Evolutionary conservation across 257 asterid genomes (phyloP).

Genomic region (Nicotiana benthamiana): DNA sequence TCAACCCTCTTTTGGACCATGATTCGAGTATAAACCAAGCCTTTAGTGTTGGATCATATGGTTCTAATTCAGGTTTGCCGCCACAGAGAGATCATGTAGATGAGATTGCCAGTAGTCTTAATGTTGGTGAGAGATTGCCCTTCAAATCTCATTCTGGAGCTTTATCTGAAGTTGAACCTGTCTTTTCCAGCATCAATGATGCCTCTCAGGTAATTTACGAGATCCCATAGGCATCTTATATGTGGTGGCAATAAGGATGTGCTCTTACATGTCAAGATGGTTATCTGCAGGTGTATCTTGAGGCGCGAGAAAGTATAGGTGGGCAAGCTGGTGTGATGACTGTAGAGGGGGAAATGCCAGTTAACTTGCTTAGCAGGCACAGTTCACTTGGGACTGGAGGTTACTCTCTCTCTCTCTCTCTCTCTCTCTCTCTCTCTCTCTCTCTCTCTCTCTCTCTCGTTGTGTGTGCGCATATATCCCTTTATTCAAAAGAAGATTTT

Average conservation of each 20-base stretch:
- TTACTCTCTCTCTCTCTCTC: neutral
- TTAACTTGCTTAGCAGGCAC: slow-evolving; percentile 4
- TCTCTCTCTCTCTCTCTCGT: neutral
- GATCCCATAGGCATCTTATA: neutral
- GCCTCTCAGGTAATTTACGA: slow-evolving; percentile 44
- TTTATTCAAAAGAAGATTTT: neutral
- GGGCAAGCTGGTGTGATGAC: slow-evolving; percentile 3
- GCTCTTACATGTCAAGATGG: neutral
- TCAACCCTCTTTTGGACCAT: slow-evolving; percentile 38
- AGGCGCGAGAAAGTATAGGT: neutral
- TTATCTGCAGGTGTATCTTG: neutral
- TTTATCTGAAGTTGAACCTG: slow-evolving; percentile 29
- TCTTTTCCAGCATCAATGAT: slow-evolving; percentile 30
- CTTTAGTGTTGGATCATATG: slow-evolving; percentile 44
- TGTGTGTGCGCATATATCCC: neutral
- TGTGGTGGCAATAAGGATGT: neutral
- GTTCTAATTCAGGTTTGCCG: slow-evolving; percentile 49
- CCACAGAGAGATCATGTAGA: slow-evolving; percentile 36
- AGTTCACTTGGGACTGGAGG: slow-evolving; percentile 9
- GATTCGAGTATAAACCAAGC: slow-evolving; percentile 41
- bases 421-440: neutral
- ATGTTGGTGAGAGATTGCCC: slow-evolving; percentile 41
- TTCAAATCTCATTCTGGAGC: slow-evolving; percentile 46
- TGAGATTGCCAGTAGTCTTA: slow-evolving; percentile 27
- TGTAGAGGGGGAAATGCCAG: slow-evolving; percentile 8